Percentiles rank a stretch among this genome's conserved stretches.
Conservation (phyloP, 441 rosid species). For the Erysimum cheiri region DNA sequence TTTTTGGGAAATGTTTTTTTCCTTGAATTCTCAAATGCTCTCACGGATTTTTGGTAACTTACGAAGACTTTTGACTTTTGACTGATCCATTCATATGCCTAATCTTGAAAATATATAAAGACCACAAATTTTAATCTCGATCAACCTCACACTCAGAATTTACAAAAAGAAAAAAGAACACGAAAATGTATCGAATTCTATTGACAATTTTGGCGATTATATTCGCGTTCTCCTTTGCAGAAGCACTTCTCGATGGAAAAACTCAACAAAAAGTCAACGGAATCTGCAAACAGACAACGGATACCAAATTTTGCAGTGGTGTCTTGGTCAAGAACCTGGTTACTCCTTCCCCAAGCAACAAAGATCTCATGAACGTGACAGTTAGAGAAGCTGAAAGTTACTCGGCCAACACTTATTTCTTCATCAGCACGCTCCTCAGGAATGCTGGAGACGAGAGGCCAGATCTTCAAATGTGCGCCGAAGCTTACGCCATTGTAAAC, state of each 20-base stretch:
- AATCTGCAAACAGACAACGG: conserved; percentile 39
- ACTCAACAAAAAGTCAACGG: conserved; percentile 10
- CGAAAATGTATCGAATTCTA: conserved; percentile 25
- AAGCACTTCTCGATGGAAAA: not conserved
- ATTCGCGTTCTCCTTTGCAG: conserved; percentile 19
- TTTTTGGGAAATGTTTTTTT: not conserved
- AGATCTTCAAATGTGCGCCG: conserved; percentile 37
- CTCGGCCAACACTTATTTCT: conserved; percentile 32
- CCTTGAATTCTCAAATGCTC: not conserved
- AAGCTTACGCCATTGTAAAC: conserved; percentile 34
- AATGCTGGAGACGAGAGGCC: conserved; percentile 40
- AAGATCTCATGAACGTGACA: conserved; percentile 40
- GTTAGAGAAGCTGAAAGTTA: conserved; percentile 27
- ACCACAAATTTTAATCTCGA: conserved; percentile 1
- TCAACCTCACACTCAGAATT: conserved; percentile 24
- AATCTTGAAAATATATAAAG: conserved; percentile 6
- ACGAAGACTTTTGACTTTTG: conserved; percentile 26
- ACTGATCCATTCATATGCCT: conserved; percentile 25
- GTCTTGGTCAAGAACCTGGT: conserved; percentile 13
- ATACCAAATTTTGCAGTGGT: conserved; percentile 11
- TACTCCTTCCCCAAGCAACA: conserved; percentile 24
- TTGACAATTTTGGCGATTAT: not conserved
- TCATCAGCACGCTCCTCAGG: conserved; percentile 40
- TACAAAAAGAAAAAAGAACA: not conserved
- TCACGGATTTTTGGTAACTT: conserved; percentile 9